These are phyloP conservation scores for Malus hybrid DNA, from an alignment of 331 rosid species.

Conservation along the genomic window DNA sequence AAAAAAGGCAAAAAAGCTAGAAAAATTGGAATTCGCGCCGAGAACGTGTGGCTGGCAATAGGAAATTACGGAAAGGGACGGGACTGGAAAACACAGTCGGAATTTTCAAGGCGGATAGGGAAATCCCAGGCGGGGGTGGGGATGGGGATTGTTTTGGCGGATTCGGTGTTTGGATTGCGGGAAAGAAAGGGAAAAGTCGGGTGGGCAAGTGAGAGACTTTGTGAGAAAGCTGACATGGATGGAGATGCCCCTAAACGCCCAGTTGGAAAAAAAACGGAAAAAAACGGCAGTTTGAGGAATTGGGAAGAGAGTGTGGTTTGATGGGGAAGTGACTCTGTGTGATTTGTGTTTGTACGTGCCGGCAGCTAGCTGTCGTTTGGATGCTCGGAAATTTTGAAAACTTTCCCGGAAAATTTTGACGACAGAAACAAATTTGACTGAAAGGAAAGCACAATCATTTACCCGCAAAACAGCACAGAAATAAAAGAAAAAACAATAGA, in stretches of 20 bases:
- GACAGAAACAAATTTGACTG: too few relatives aligned
- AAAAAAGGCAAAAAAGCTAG: too few relatives aligned
- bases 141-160: slow-evolving; percentile 29
- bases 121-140: slow-evolving; percentile 13
- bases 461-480: neutral
- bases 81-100: slow-evolving; percentile 28
- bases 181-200: slow-evolving; percentile 18
- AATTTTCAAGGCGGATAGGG: slow-evolving; percentile 17
- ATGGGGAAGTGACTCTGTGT: slow-evolving; percentile 19
- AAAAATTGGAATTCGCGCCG: neutral
- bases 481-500: too few relatives aligned
- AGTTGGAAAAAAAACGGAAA: neutral
- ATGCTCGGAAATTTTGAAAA: neutral
- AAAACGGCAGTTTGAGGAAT: slow-evolving; percentile 19
- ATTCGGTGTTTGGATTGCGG: slow-evolving; percentile 37
- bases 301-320: slow-evolving; percentile 12
- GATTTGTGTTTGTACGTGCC: neutral
- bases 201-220: slow-evolving; percentile 24
- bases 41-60: neutral
- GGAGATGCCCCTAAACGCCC: slow-evolving; percentile 3
- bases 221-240: slow-evolving; percentile 31
- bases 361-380: slow-evolving; percentile 13
- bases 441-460: neutral
- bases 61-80: slow-evolving; percentile 30
- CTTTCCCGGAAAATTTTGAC: slow-evolving; percentile 10